phyloP scores from a whole-genome alignment of 2,329 filamentous ascomycete genomes.

The Cercospora sp. region DNA sequence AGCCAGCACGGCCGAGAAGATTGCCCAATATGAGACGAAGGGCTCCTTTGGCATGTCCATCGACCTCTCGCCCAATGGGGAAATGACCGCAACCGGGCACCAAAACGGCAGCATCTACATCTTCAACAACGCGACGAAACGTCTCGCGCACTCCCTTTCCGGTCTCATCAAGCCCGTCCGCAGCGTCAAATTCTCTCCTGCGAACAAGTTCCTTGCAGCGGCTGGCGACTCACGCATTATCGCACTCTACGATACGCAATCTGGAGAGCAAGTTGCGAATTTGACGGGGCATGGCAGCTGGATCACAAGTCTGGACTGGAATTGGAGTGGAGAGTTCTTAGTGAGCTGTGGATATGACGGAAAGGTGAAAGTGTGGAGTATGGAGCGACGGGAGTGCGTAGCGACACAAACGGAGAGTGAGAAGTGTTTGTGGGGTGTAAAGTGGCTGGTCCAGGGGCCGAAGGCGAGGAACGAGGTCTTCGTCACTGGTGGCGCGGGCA shows the following conservation, averaged over 20 bases:
- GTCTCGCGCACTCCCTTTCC: constrained; percentile 83
- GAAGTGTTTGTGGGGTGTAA: constrained; percentile 75
- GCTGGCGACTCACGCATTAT: constrained; percentile 88
- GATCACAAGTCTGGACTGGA: constrained; percentile 93
- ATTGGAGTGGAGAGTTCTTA: constrained; percentile 85
- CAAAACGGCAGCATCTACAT: constrained; percentile 90
- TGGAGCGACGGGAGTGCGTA: constrained; percentile 80
- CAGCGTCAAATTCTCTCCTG: constrained; percentile 83
- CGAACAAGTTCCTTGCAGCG: constrained; percentile 79
- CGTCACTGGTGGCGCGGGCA: constrained; percentile 74
- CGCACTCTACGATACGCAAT: constrained; percentile 85
- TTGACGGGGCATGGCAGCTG: constrained; percentile 77
- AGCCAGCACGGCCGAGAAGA: constrained; percentile 55
- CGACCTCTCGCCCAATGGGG: constrained; percentile 76
- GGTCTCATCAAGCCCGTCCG: constrained; percentile 86
- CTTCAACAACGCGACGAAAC: constrained; percentile 88
- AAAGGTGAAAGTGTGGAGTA: constrained; percentile 93
- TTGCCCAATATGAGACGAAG: constrained; percentile 85
- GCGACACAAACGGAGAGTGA: constrained; percentile 92
- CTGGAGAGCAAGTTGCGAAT: constrained; percentile 89
- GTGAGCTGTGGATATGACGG: constrained; percentile 84
- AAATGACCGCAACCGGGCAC: constrained; percentile 86
- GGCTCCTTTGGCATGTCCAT: constrained; percentile 89
- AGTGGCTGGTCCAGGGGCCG: constrained; percentile 73
- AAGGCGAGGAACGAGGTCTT: constrained; percentile 66